Conservation (phyloP, 176 grass and related monocot genomes). For the Zea luxurians region DNA sequence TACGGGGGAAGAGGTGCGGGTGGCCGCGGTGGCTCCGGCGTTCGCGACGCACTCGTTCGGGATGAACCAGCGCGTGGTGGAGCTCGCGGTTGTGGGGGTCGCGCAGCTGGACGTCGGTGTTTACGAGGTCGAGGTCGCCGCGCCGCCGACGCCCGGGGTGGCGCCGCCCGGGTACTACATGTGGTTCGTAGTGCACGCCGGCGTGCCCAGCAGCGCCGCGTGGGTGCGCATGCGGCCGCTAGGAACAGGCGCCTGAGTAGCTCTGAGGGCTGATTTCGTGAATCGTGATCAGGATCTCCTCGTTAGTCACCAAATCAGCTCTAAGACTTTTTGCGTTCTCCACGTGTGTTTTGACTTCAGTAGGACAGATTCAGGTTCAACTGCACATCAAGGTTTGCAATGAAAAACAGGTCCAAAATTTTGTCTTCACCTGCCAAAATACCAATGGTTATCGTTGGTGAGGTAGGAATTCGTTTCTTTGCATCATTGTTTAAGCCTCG, state of each 20-base stretch:
- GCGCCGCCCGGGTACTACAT: conserved; percentile 78
- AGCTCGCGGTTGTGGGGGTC: conserved; percentile 44
- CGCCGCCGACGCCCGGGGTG: conserved; percentile 55
- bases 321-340: not conserved
- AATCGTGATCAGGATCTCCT: too few relatives aligned
- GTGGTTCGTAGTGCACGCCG: conserved; percentile 80
- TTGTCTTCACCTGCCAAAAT: not conserved
- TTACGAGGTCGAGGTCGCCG: conserved; percentile 51
- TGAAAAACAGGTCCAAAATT: not conserved
- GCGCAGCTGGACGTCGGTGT: conserved; percentile 21
- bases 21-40: conserved; percentile 56
- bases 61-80: conserved; percentile 84
- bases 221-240: conserved; percentile 64
- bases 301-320: too few relatives aligned
- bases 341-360: not conserved
- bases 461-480: too few relatives aligned
- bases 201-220: conserved; percentile 59
- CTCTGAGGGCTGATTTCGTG: not conserved
- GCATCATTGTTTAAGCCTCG: too few relatives aligned
- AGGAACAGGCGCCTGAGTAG: conserved; percentile 9
- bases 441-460: too few relatives aligned
- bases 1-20: conserved; percentile 35
- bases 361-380: not conserved
- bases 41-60: conserved; percentile 79
- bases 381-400: not conserved